A percentile compares a stretch with the other conserved stretches of the same genome.
Conservation (phyloP, 2,329 filamentous ascomycete genomes). For the Cercospora janseana region DNA sequence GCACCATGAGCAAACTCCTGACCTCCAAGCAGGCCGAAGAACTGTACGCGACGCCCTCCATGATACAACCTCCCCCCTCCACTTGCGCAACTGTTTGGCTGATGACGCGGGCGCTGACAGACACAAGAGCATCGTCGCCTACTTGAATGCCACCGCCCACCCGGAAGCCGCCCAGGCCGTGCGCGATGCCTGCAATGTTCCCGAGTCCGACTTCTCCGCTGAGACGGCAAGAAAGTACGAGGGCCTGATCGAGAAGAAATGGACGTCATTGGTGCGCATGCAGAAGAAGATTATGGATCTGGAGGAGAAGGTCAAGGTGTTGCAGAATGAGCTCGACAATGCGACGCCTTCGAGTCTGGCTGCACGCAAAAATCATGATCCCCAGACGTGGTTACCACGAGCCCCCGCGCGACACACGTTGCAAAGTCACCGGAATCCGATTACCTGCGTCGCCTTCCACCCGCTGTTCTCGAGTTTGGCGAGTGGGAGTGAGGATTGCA, state of each 20-base stretch:
- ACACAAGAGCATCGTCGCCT: slow-evolving; percentile 91
- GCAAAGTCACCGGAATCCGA: slow-evolving; percentile 74
- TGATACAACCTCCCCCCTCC: slow-evolving; percentile 20
- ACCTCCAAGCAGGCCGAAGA: slow-evolving; percentile 81
- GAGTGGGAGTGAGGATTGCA: slow-evolving; percentile 86
- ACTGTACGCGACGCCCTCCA: slow-evolving; percentile 60
- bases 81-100: slow-evolving; percentile 27
- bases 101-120: slow-evolving; percentile 49
- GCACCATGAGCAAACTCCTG: slow-evolving; percentile 70
- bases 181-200: slow-evolving; percentile 72
- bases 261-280: slow-evolving; percentile 90
- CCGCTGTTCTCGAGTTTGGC: slow-evolving; percentile 87
- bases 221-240: slow-evolving; percentile 91
- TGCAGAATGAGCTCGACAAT: slow-evolving; percentile 82
- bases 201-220: slow-evolving; percentile 68
- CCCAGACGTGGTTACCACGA: slow-evolving; percentile 80
- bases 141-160: slow-evolving; percentile 72
- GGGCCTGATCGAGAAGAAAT: slow-evolving; percentile 93
- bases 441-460: slow-evolving; percentile 89
- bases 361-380: slow-evolving; percentile 77
- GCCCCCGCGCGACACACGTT: slow-evolving; percentile 77
- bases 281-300: slow-evolving; percentile 99
- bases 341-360: slow-evolving; percentile 72
- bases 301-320: slow-evolving; percentile 67
- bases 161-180: slow-evolving; percentile 67